Base-by-base conservation (phyloP, 2,329 filamentous ascomycete genomes). In the Monilinia laxa region DNA sequence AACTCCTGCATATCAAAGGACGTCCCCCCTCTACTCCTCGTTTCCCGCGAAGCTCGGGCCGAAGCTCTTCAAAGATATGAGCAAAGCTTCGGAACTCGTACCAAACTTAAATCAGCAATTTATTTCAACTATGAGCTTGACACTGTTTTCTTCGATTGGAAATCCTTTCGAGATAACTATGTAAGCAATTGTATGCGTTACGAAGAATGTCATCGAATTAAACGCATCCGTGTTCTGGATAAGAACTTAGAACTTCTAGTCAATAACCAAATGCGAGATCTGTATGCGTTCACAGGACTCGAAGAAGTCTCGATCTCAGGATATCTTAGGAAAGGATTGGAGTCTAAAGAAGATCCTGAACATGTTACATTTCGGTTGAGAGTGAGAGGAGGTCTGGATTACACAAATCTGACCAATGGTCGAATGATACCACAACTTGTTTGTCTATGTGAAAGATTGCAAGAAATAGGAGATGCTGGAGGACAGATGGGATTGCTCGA, bases 1-100 rank as follows among this genome's bases (percentile, higher is more conserved):
- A 38, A 38, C 16, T 38, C 45, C 1, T 51, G 42, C 4, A 16
- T 60, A 28, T 49, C 57, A 16, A 38, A 38, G 2, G 31, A n/a
- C 3, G 4, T 40, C 16, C 49, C 35, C 2, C 23, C 60, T 4
- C 18, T 55, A 40, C 35, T 42, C 16, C 47, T 63, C 23, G 60
- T 63, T 42, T 63, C 31, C 6, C 31, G 16, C 11, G n/a, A 54
- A 63, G 16, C 49, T 42, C 31, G 31, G 20, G n/a, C 49, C 7
- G 31, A 55, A 54, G 38, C 31, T 63, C 49, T 54, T 62, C 28
- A n/a, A 38, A 47, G 14, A 14, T 53, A 53, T 62, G 59, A 25
- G 18, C 49, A 23, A 20, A 25, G 45, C 12, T 54, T 62, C 31
- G 59, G 20, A 20, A 62, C 31, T 42, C 45, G 35, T 51, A 40